These are phyloP conservation scores for Trichophyton schoenleinii DNA, from an alignment of 2,329 filamentous ascomycete species.

Conservation along the genomic window DNA sequence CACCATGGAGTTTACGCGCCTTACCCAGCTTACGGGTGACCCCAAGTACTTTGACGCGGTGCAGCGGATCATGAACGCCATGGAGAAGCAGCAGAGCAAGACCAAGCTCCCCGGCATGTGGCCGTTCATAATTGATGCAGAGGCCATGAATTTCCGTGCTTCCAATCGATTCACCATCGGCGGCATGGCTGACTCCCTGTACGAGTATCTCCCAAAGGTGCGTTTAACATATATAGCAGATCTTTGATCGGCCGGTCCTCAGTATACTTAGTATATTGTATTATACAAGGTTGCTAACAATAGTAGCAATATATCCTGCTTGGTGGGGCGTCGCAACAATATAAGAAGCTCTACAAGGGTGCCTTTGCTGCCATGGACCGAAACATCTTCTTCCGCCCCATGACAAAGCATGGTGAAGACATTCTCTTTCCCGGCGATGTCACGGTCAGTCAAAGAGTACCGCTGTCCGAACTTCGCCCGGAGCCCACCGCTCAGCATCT, in stretches of 20 bases:
- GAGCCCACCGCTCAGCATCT: conserved; percentile 40
- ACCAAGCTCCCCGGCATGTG: conserved; percentile 32
- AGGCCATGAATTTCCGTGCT: conserved; percentile 15
- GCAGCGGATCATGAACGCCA: conserved; percentile 23
- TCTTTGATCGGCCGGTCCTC: not conserved
- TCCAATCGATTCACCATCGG: conserved; percentile 40
- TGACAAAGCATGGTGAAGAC: conserved; percentile 54
- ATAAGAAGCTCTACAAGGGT: conserved; percentile 58
- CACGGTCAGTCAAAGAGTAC: conserved; percentile 23
- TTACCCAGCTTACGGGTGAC: conserved; percentile 30
- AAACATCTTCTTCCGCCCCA: conserved; percentile 64
- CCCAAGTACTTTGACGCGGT: conserved; percentile 28
- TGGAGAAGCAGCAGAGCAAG: conserved; percentile 23
- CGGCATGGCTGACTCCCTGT: conserved; percentile 45
- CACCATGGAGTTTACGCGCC: conserved; percentile 30
- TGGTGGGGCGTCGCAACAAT: conserved; percentile 45
- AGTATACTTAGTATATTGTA: too few species aligned
- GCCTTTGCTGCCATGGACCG: conserved; percentile 56
- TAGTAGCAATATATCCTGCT: conserved; percentile 47
- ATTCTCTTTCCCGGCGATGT: conserved; percentile 59
- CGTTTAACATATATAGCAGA: conserved; percentile 25
- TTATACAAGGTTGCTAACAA: not conserved
- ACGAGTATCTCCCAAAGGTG: conserved; percentile 46
- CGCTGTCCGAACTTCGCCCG: conserved; percentile 18
- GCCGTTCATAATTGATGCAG: conserved; percentile 25